Conservation (phyloP, 257 asterid species). For the Marsdenia floribunda region DNA sequence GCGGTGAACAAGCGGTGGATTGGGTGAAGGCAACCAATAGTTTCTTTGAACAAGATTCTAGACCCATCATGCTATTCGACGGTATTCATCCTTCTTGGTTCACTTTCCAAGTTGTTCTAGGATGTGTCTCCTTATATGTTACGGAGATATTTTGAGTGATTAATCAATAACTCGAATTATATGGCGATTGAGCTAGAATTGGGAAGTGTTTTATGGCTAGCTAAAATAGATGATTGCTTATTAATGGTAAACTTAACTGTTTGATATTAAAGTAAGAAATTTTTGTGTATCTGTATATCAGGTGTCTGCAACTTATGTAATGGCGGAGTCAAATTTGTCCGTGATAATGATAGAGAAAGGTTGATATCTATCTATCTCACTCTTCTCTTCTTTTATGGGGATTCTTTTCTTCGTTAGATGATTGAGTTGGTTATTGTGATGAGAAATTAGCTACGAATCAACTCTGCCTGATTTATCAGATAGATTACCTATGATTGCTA, state of each 20-base stretch:
- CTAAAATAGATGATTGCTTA: not conserved
- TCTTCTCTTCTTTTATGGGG: not conserved
- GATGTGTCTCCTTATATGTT: not conserved
- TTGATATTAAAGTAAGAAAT: not conserved
- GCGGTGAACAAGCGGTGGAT: slow-evolving; percentile 35
- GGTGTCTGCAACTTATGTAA: slow-evolving; percentile 92
- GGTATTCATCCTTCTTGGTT: slow-evolving; percentile 32
- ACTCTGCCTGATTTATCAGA: too few relatives aligned
- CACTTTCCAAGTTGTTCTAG: not conserved
- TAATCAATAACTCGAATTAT: not conserved
- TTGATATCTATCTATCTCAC: slow-evolving; percentile 19
- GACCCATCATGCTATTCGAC: slow-evolving; percentile 93
- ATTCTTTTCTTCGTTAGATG: not conserved
- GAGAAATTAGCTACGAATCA: not conserved
- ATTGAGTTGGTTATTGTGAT: not conserved
- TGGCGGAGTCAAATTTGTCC: slow-evolving; percentile 85
- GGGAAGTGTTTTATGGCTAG: not conserved
- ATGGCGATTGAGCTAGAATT: not conserved
- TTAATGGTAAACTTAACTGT: not conserved
- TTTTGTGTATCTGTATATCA: slow-evolving; percentile 19
- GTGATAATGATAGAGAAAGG: slow-evolving; percentile 66
- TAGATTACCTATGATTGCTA: too few relatives aligned
- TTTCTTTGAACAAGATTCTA: slow-evolving; percentile 71
- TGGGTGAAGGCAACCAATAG: slow-evolving; percentile 63
- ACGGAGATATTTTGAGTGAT: not conserved